Evolutionary conservation across 176 grass and related monocot species (phyloP), one percentile per base, ranked within the genome.

Genomic region (Carex scoparia): DNA sequence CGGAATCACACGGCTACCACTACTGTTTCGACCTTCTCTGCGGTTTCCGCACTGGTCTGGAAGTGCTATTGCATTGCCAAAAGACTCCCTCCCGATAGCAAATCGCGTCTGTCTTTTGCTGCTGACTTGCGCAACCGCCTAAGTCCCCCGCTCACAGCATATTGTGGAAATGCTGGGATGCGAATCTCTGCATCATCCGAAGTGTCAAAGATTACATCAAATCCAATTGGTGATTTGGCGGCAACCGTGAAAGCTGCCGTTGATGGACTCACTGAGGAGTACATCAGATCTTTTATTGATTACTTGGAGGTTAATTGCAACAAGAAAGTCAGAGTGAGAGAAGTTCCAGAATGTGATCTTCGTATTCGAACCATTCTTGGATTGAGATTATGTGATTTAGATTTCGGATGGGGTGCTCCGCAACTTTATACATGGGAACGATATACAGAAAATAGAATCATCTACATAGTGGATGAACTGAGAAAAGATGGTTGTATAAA

Each of bases 91-190:
- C 38, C 38, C 4, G 4, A 40, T 4, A 40, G 38, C 4, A 40
- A 40, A 40, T 40, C 38, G 3, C 3, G 38, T 4, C 3, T 40
- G 4, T 40, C 38, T 31, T 78, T 88, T 46, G 31, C 71, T 10
- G 65, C 65, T 40, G 51, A 92, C 59, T 12, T 83, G 8, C 84
- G 86, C 1, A 31, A 0, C 2, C 35, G 82, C 2, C 8, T 90
- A 3, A 0, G 23, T 14, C 86, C 88, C 4, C 79, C 79, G 0
- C 78, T 90, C 44, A 85, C 79, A 0, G 10, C 9, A 0, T 5
- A 10, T 62, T 92, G 38, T 12, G 78, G 88, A 4, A 89, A 87
- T 40, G 90, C 61, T 5, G 2, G 76, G 7, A 31, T 93, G 2
- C 23, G 35, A 12, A 28, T 86, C 15, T 53, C 19, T 7, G 83